phyloP scores from a whole-genome alignment of 2,329 filamentous ascomycete species.

The Helicocarpus griseus region DNA sequence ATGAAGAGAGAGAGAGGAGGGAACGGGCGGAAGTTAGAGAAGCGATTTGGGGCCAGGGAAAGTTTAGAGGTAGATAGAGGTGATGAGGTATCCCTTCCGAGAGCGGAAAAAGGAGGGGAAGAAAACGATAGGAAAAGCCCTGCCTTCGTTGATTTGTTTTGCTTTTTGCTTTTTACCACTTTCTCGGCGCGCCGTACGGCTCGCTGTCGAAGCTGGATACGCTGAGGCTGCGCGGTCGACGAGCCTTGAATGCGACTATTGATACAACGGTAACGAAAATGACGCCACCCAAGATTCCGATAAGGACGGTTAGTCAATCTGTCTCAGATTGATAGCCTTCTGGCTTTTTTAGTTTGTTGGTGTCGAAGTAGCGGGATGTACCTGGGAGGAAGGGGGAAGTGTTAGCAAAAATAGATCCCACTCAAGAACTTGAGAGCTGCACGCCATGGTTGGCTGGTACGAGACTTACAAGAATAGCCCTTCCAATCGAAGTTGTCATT shows the following conservation, averaged over 20 bases:
- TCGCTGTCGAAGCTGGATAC: background rate
- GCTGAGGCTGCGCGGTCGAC: background rate
- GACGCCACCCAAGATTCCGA: slow-evolving; percentile 9
- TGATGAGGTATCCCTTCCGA: background rate
- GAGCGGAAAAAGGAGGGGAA: background rate
- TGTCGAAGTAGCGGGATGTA: slow-evolving; percentile 76
- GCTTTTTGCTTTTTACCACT: background rate
- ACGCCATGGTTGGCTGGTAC: background rate
- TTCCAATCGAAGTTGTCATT: slow-evolving; percentile 99
- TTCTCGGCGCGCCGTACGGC: background rate
- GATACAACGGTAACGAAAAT: background rate
- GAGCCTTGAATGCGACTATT: background rate
- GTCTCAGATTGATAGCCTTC: slow-evolving; percentile 62
- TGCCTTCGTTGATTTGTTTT: background rate
- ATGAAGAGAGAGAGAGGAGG: too few species aligned
- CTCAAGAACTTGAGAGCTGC: background rate
- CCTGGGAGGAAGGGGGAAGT: slow-evolving; percentile 40
- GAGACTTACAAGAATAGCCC: slow-evolving; percentile 78
- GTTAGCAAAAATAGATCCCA: background rate
- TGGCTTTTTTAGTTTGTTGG: slow-evolving; percentile 73
- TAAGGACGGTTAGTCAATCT: slow-evolving; percentile 22
- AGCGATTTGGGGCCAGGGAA: too few species aligned
- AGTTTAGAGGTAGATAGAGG: background rate
- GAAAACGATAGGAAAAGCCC: background rate
- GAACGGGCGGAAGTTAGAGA: too few species aligned